Evolutionary conservation across 208 protist genomes (phyloP).

Genomic region (Balamuthia mandrillaris): DNA sequence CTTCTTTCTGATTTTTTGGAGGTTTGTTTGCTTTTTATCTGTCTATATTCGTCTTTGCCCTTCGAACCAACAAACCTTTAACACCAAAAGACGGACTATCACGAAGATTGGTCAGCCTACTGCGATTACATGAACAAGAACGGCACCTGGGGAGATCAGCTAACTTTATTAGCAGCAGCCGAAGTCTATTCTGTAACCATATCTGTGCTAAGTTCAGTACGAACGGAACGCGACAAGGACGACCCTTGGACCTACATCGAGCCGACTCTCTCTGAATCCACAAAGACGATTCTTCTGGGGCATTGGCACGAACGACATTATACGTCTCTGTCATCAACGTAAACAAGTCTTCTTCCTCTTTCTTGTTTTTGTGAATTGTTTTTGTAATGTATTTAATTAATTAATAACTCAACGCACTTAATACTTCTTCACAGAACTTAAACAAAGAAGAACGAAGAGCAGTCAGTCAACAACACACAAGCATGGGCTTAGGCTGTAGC

Average conservation of each 20-base stretch:
- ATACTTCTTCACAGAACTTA: too few relatives aligned
- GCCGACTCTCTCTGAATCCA: neutral
- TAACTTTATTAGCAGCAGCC: constrained; percentile 13
- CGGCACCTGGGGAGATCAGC: constrained; percentile 12
- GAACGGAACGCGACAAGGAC: too few relatives aligned
- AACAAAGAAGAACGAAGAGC: too few relatives aligned
- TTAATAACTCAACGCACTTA: too few relatives aligned
- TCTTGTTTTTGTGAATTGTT: too few relatives aligned
- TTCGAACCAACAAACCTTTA: too few relatives aligned
- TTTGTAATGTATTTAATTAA: too few relatives aligned
- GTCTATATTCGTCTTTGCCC: neutral
- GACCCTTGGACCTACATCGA: neutral
- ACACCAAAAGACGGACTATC: constrained; percentile 40
- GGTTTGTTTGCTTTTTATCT: too few relatives aligned
- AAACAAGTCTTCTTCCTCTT: too few relatives aligned
- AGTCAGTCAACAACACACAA: too few relatives aligned
- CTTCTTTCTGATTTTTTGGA: too few relatives aligned
- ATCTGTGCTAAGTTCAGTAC: constrained; percentile 2
- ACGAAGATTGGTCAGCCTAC: neutral
- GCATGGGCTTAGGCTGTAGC: too few relatives aligned
- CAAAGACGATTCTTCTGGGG: neutral
- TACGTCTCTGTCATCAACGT: neutral
- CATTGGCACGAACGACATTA: constrained; percentile 34
- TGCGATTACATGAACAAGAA: constrained; percentile 15
- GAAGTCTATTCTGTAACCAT: constrained; percentile 24